These are phyloP conservation scores for Clarireedia hainanense DNA, from an alignment of 2,329 filamentous ascomycete species.

Conservation along the genomic window DNA sequence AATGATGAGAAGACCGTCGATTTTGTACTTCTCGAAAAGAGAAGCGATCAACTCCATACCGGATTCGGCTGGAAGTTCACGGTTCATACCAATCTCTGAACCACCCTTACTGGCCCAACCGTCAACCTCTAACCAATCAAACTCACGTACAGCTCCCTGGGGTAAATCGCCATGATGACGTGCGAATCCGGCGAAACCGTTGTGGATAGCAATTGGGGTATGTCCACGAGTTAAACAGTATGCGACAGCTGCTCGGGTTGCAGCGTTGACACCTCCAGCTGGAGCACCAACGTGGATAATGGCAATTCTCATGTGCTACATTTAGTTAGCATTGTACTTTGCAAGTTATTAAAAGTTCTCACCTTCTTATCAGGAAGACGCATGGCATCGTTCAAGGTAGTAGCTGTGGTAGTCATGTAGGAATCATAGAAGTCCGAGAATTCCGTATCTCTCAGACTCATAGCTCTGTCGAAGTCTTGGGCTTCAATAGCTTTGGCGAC, in stretches of 20 bases:
- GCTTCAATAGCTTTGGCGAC: constrained; percentile 74
- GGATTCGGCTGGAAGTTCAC: constrained; percentile 76
- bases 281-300: constrained; percentile 97
- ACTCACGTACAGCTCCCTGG: constrained; percentile 71
- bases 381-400: constrained; percentile 59
- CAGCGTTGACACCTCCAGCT: constrained; percentile 96
- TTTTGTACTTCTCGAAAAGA: constrained; percentile 77
- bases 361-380: constrained; percentile 65
- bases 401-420: constrained; percentile 84
- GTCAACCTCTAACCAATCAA: constrained; percentile 91
- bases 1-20: constrained; percentile 85
- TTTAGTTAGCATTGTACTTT: constrained; percentile 24
- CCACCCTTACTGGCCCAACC: constrained; percentile 94
- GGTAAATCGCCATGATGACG: constrained; percentile 83
- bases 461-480: constrained; percentile 81
- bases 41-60: constrained; percentile 77
- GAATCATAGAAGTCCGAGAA: constrained; percentile 89
- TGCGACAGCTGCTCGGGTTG: constrained; percentile 83
- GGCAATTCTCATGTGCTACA: constrained; percentile 78
- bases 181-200: constrained; percentile 90
- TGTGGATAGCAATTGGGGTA: constrained; percentile 86
- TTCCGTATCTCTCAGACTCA: constrained; percentile 83
- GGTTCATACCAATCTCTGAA: constrained; percentile 96
- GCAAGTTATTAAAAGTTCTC: constrained; percentile 24
- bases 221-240: constrained; percentile 92